phyloP scores from a whole-genome alignment of 169 alveolate species.

The Eimeria maxima region DNA sequence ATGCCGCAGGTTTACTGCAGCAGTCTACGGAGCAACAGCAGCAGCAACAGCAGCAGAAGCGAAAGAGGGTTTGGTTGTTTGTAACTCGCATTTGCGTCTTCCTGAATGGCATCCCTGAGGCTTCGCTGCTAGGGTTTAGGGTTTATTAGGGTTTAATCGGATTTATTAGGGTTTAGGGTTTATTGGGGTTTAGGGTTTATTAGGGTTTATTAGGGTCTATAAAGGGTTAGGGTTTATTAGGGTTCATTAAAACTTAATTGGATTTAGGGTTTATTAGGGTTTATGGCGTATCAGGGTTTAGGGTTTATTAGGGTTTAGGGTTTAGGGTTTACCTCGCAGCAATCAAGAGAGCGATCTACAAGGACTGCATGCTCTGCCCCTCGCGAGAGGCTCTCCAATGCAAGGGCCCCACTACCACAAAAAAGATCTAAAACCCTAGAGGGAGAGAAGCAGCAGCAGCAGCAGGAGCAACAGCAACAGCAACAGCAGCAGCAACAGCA shows the following conservation, averaged over 20 bases:
- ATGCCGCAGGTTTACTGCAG: slow-evolving; percentile 64
- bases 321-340: slow-evolving; percentile 68
- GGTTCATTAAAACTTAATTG: too few relatives aligned
- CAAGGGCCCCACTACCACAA: slow-evolving; percentile 78
- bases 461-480: background rate
- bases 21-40: slow-evolving; percentile 33
- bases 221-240: too few relatives aligned
- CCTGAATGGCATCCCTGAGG: too few relatives aligned
- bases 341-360: slow-evolving; percentile 49
- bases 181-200: too few relatives aligned
- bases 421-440: slow-evolving; percentile 72
- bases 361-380: slow-evolving; percentile 71
- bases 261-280: background rate
- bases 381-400: slow-evolving; percentile 73
- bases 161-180: too few relatives aligned
- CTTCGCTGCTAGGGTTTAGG: too few relatives aligned
- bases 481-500: background rate
- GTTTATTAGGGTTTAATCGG: too few relatives aligned
- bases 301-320: background rate
- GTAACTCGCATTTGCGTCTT: too few relatives aligned
- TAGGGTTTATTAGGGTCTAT: too few relatives aligned
- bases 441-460: background rate
- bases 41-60: slow-evolving; percentile 12
- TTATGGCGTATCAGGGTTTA: background rate
- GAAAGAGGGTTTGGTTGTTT: too few relatives aligned